Base-by-base conservation (phyloP, 441 rosid genomes). In the Croton setiger region DNA sequence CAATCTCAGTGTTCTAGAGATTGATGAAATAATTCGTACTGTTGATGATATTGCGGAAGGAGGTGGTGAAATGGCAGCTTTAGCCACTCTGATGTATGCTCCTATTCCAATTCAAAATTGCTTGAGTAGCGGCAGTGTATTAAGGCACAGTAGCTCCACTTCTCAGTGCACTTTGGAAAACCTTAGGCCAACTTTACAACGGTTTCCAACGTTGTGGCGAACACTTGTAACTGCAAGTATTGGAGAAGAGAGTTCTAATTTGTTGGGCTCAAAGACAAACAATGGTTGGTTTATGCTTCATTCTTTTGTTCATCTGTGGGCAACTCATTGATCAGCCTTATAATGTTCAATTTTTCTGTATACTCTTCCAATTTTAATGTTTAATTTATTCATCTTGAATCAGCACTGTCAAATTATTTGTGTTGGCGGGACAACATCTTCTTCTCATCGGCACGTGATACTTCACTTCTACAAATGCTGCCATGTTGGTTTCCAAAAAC, bases 11-110 rank as follows among this genome's bases (percentile, higher is more conserved):
- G 83, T 75, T 71, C 73, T 76, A 67, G 94, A 84, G 79, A 76
- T 80, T 56, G 85, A 90, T 72, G 93, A 90, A 71, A 84, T 85
- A 73, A 86, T 93, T 80, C 84, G 72, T 67, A 89, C 97, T 39
- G 89, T 96, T 65, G 98, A 96, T 78, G 99, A 96, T 81, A 91
- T 96, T 75, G 97, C 97, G 11, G 99, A 93, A 85, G 96, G 97
- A 80, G 98, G 92, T 41, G 89, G 91, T 70, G 98, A 93, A 86
- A 76, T 96, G 94, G 97, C 98, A 58, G 99, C 99, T 81, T 77
- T 96, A 78, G 98, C 99, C 75, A 96, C 99, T 80, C 84, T 96
- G 75, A 86, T 93, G 96, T 86, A 82, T 76, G 92, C 97, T 55
- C 75, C 88, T 60, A 76, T 78, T 60, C 92, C 97, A 69, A 84